A percentile compares a stretch with the other conserved stretches of the same genome.
Conservation (phyloP, 805 yeast species). For the Yarrowia divulgata region DNA sequence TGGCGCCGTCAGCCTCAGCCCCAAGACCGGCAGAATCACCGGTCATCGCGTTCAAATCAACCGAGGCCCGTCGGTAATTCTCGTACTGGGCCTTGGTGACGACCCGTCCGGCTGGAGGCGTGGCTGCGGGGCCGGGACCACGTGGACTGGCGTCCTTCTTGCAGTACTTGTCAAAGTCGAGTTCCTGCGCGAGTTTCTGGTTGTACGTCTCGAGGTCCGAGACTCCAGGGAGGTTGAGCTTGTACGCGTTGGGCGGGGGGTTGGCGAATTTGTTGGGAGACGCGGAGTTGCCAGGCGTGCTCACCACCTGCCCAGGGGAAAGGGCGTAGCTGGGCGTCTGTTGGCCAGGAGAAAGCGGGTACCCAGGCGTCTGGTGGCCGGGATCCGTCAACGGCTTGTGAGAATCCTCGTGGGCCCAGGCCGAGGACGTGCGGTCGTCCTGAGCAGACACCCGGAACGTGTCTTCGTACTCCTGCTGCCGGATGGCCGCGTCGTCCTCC, state of each 20-base stretch:
- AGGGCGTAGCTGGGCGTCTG: neutral
- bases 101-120: conserved; percentile 19
- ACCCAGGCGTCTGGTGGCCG: too few species aligned
- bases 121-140: neutral
- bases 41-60: conserved; percentile 1
- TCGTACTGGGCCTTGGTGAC: conserved; percentile 37
- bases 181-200: conserved; percentile 37
- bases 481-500: conserved; percentile 26
- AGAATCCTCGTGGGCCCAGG: neutral
- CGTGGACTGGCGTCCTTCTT: conserved; percentile 32
- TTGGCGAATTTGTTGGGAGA: conserved; percentile 14
- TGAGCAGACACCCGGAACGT: conserved; percentile 14
- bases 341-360: neutral
- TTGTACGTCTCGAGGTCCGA: conserved; percentile 20
- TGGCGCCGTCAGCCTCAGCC: neutral
- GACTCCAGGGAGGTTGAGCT: conserved; percentile 14
- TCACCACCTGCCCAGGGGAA: neutral
- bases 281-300: neutral
- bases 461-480: conserved; percentile 32
- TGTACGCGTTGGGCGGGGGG: conserved; percentile 33
- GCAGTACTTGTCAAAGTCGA: conserved; percentile 36
- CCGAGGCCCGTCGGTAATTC: conserved; percentile 34
- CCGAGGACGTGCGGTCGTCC: conserved; percentile 2
- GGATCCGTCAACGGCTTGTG: conserved; percentile 1
- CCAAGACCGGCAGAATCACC: too few species aligned